Conservation (phyloP, 352 stramenopile genomes). For the Blastocystis sp. region DNA sequence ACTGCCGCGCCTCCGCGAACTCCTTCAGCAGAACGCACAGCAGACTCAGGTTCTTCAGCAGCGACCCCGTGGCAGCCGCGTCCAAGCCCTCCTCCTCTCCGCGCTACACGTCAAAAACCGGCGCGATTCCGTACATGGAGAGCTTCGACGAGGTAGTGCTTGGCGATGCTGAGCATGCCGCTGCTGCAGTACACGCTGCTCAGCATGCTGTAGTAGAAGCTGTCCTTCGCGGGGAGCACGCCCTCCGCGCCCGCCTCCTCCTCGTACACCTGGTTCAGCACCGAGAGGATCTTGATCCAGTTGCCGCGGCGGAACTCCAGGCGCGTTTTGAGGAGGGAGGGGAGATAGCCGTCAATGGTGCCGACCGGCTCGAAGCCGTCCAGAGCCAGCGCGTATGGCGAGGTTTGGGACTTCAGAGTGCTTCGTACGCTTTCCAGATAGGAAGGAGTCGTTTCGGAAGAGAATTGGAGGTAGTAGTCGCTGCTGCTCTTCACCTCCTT, state of each 20-base stretch:
- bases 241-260: neutral
- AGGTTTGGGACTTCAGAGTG: neutral
- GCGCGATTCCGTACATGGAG: neutral
- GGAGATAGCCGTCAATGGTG: conserved; percentile 26
- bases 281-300: conserved; percentile 33
- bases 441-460: neutral
- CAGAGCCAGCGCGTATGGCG: neutral
- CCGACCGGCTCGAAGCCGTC: neutral
- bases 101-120: neutral
- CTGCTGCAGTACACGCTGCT: conserved; percentile 25
- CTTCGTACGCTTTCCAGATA: neutral
- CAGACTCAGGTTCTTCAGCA: conserved; percentile 38
- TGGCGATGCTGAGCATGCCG: neutral
- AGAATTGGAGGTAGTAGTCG: conserved; percentile 28
- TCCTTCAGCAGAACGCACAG: neutral
- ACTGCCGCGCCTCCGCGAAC: neutral
- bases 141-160: neutral
- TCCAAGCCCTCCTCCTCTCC: neutral
- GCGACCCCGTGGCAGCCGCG: neutral
- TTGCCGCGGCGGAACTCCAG: conserved; percentile 67
- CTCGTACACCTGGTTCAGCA: conserved; percentile 65
- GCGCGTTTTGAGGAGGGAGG: conserved; percentile 32
- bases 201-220: conserved; percentile 55
- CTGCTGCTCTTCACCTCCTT: conserved; percentile 52
- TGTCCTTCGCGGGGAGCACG: conserved; percentile 16